Percentiles rank a stretch among this genome's conserved stretches.
Evolutionary conservation across 2,329 filamentous ascomycete genomes (phyloP).

Genomic region (Pseudocercospora vitis): DNA sequence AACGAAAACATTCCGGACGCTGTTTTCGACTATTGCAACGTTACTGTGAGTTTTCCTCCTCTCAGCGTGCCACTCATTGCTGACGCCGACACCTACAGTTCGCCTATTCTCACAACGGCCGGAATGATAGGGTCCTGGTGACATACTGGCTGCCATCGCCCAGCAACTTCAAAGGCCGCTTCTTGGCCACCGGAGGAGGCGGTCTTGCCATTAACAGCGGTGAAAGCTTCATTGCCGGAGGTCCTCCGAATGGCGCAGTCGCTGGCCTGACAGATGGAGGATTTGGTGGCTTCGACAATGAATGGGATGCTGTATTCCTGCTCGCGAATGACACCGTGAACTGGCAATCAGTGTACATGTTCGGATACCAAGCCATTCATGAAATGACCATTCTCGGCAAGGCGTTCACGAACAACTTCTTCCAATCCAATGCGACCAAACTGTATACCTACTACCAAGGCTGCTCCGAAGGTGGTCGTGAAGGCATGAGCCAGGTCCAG

Average conservation of each 20-base stretch:
- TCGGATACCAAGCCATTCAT: conserved; percentile 53
- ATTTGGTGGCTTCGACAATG: conserved; percentile 48
- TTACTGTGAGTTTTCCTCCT: conserved; percentile 47
- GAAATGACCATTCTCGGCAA: conserved; percentile 55
- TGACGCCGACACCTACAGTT: conserved; percentile 35
- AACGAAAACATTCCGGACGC: conserved; percentile 36
- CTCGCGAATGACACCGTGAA: conserved; percentile 52
- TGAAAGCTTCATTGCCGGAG: conserved; percentile 40
- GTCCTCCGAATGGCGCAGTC: conserved; percentile 49
- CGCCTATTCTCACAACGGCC: conserved; percentile 48
- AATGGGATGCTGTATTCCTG: conserved; percentile 38
- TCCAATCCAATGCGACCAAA: conserved; percentile 30
- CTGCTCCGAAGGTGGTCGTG: conserved; percentile 56
- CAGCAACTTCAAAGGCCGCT: conserved; percentile 48
- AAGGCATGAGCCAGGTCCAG: conserved; percentile 53
- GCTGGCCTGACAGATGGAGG: conserved; percentile 53
- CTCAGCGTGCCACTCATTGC: conserved; percentile 39
- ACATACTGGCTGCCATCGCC: conserved; percentile 48
- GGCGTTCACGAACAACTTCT: conserved; percentile 45
- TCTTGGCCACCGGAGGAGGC: conserved; percentile 49
- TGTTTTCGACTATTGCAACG: conserved; percentile 47
- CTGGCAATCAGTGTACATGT: conserved; percentile 53
- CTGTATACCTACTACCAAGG: conserved; percentile 55
- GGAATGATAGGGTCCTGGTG: conserved; percentile 38
- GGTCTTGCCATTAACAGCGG: conserved; percentile 48